Conservation (phyloP, 257 asterid species). For the Linaria vulgaris region DNA sequence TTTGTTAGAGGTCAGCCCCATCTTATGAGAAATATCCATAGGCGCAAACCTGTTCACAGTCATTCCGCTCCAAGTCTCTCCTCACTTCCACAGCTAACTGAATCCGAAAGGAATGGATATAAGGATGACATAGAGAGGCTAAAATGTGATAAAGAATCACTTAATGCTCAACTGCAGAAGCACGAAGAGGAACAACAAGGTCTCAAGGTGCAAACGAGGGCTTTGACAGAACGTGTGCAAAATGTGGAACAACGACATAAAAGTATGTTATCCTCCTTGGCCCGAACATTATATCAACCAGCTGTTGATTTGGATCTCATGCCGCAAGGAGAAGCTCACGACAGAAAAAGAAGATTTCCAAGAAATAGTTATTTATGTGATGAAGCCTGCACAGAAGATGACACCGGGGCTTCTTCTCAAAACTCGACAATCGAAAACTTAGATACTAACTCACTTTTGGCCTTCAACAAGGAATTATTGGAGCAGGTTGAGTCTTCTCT, state of each 20-base stretch:
- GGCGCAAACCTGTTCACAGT: conserved; percentile 95
- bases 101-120: conserved; percentile 65
- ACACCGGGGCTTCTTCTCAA: conserved; percentile 38
- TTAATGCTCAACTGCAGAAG: conserved; percentile 46
- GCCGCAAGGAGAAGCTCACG: conserved; percentile 42
- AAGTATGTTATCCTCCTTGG: conserved; percentile 54
- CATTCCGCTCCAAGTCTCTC: conserved; percentile 60
- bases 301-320: conserved; percentile 37
- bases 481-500: conserved; percentile 66
- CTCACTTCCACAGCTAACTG: conserved; percentile 47
- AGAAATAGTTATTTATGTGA: conserved; percentile 44
- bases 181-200: conserved; percentile 55
- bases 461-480: conserved; percentile 42
- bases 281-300: conserved; percentile 45
- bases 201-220: conserved; percentile 44
- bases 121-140: conserved; percentile 62
- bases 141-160: conserved; percentile 54
- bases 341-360: conserved; percentile 70
- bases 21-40: conserved; percentile 73
- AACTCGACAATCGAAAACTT: conserved; percentile 33
- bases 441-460: conserved; percentile 43
- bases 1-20: conserved; percentile 73
- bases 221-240: conserved; percentile 44
- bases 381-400: conserved; percentile 40
- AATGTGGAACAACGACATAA: conserved; percentile 45